Base-by-base conservation (phyloP, 1,284 basidiomycete genomes). In the Rhodofomes roseus region DNA sequence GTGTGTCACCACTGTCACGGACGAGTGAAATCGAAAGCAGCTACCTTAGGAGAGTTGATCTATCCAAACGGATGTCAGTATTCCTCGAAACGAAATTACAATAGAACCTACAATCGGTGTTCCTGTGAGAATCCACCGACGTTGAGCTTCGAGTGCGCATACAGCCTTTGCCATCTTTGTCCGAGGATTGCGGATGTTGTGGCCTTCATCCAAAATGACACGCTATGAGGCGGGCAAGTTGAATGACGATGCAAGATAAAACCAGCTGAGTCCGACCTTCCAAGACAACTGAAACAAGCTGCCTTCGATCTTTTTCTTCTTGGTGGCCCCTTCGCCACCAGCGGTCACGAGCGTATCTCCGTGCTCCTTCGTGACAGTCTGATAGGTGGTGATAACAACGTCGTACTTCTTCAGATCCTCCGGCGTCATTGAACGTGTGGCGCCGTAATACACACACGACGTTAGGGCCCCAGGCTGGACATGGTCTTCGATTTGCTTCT, bases 351-450 rank as follows among this genome's bases (percentile, higher is more conserved):
- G 31, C 7, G 62, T 63, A 37, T 77, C 72, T 6, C 72, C 73
- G 60, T 81, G 75, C 62, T 87, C 85, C n/a, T 79, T 78, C 2
- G 80, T 75, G 14, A 84, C 79, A 2, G 84, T 86, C 65, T 93
- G 90, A 71, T 96, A 96, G 0, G 95, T 96, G 0, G 93, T 95
- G 58, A 96, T 85, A n/a, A 96, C 87, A 8, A 95, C 78, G 67
- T 96, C 94, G 67, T 85, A 87, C 60, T 81, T 77, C 60, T 79
- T 75, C 16, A 96, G 73, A 34, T 90, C 80, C 39, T 81, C 74
- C 0, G 87, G 75, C 12, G 77, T 81, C 65, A 91, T 75, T 11
- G 80, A 79, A 53, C 87, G 85, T n/a, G 79, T 82, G 6, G 81
- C 74, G 23, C 91, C 89, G 63, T 93, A 89, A 71, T 95, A 95